Evolutionary conservation across 352 stramenopile genomes (phyloP).

Genomic region (Globisporangium recalcitrans): DNA sequence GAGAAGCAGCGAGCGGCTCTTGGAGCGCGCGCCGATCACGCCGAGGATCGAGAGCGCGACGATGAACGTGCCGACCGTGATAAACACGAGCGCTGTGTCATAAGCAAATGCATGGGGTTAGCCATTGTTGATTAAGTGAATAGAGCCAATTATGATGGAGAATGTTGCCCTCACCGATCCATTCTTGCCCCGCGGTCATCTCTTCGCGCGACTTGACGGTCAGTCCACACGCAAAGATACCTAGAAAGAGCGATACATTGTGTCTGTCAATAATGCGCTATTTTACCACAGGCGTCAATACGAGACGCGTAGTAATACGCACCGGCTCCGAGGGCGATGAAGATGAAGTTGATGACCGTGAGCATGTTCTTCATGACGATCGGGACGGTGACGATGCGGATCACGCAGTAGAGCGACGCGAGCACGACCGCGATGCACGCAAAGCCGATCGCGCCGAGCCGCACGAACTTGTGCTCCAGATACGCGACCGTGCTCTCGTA

Average conservation of each 20-base stretch:
- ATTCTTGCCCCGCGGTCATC: conserved; percentile 62
- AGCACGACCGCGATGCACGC: conserved; percentile 46
- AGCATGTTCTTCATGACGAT: conserved; percentile 86
- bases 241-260: conserved; percentile 10
- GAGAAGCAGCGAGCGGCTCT: conserved; percentile 70
- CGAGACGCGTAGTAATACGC: neutral
- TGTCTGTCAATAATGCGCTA: neutral
- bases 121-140: neutral
- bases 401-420: conserved; percentile 64
- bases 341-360: conserved; percentile 68
- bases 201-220: conserved; percentile 55
- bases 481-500: conserved; percentile 50
- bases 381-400: conserved; percentile 81
- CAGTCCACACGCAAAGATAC: conserved; percentile 52
- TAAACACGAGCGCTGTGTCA: conserved; percentile 54
- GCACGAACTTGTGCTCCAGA: conserved; percentile 39
- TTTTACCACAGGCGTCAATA: too few relatives aligned
- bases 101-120: neutral
- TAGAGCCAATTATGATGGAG: neutral
- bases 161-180: conserved; percentile 45
- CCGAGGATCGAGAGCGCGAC: conserved; percentile 60
- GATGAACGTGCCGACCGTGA: conserved; percentile 62
- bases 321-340: conserved; percentile 51
- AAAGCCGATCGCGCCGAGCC: conserved; percentile 44
- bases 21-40: conserved; percentile 59